Percentiles rank a stretch among this genome's conserved stretches.
Conservation (phyloP, 1,139 yeast genomes). For the Taphrina sp. region DNA sequence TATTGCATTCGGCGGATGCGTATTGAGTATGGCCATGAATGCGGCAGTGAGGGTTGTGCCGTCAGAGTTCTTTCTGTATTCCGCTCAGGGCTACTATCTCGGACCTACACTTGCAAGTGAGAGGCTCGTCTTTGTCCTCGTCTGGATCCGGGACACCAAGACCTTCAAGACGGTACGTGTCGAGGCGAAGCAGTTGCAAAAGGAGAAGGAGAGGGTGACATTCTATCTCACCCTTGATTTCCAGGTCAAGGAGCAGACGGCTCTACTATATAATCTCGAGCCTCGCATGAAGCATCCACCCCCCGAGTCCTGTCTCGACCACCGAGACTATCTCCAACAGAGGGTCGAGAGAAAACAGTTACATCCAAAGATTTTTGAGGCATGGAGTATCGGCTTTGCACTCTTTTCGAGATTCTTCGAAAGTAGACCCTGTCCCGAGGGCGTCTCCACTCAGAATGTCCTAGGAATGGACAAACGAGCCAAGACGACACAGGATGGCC, state of each 20-base stretch:
- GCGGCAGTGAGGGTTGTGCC: conserved; percentile 3
- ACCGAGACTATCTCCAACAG: neutral
- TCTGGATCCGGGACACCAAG: conserved; percentile 10
- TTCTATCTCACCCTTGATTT: conserved; percentile 1
- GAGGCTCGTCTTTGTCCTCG: neutral
- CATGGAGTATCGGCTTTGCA: neutral
- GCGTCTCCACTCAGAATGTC: conserved; percentile 5
- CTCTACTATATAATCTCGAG: neutral
- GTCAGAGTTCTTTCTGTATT: conserved; percentile 6
- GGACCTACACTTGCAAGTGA: conserved; percentile 11
- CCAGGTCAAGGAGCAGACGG: conserved; percentile 12
- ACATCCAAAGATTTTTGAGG: neutral
- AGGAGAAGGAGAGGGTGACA: neutral
- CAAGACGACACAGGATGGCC: conserved; percentile 7
- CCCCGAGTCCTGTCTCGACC: neutral
- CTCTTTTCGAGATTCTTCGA: neutral
- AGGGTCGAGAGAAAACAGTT: neutral
- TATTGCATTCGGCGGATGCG: conserved; percentile 11
- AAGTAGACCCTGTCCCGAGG: neutral
- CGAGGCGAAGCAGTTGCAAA: conserved; percentile 4
- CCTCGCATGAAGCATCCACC: conserved; percentile 1
- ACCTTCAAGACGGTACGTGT: conserved; percentile 14
- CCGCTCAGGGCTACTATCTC: conserved; percentile 11
- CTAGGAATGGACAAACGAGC: neutral
- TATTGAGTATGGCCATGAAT: neutral